phyloP scores from a whole-genome alignment of 2,329 filamentous ascomycete species.

The Phoma sp. region DNA sequence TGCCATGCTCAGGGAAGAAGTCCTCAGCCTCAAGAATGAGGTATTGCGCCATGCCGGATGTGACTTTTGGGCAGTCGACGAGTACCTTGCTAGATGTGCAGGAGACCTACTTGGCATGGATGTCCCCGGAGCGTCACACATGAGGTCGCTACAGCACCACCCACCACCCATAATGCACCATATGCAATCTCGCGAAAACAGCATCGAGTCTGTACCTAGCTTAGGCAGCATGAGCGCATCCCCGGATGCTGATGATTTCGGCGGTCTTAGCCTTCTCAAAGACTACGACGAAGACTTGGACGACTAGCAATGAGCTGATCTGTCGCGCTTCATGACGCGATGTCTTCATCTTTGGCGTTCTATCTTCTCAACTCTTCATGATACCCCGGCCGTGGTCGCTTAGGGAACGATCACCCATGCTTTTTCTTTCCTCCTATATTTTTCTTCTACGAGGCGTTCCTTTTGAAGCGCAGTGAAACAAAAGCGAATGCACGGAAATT shows the following conservation, averaged over 20 bases:
- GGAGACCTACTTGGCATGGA: conserved; percentile 44
- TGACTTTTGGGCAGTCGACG: conserved; percentile 47
- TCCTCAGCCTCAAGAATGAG: conserved; percentile 48
- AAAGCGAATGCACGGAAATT: background rate
- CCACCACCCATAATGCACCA: background rate
- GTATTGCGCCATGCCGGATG: conserved; percentile 48
- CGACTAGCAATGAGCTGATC: background rate
- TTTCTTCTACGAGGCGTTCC: background rate
- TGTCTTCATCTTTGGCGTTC: background rate
- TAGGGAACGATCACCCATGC: background rate
- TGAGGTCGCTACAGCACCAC: conserved; percentile 7
- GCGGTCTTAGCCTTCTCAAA: conserved; percentile 44
- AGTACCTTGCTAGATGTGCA: conserved; percentile 48
- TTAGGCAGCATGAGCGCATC: conserved; percentile 17
- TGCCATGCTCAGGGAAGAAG: conserved; percentile 44
- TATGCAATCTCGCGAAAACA: conserved; percentile 19
- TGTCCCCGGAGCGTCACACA: conserved; percentile 10
- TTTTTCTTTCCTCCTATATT: background rate
- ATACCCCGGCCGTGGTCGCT: conserved; percentile 9
- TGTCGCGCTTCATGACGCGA: background rate
- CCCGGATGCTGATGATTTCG: conserved; percentile 29
- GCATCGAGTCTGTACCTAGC: conserved; percentile 22
- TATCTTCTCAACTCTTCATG: conserved; percentile 10
- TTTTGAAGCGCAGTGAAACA: background rate
- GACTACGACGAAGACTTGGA: conserved; percentile 34